phyloP scores from a whole-genome alignment of 495 filamentous ascomycete genomes.

The Elaphomyces granulatus region DNA sequence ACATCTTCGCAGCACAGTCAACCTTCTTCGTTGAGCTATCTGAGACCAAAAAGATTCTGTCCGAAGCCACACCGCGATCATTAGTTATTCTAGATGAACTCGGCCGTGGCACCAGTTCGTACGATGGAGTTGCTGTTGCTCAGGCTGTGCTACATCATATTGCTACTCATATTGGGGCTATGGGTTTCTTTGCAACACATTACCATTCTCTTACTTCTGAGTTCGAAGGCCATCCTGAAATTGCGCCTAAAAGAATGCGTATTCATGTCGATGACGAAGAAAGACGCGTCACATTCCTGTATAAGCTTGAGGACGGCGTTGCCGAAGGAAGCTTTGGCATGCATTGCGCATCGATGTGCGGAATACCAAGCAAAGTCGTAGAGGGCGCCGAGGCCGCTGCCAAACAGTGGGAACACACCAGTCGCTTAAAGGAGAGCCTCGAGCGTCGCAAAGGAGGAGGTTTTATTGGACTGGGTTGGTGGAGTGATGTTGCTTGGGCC shows the following conservation, averaged over 20 bases:
- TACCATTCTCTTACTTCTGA: conserved; percentile 90
- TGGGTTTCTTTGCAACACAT: conserved; percentile 97
- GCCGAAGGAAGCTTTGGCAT: conserved; percentile 98
- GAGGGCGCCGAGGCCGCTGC: conserved; percentile 82
- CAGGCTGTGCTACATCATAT: conserved; percentile 94
- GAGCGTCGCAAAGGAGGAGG: conserved; percentile 61
- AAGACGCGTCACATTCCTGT: conserved; percentile 79
- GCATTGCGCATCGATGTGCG: conserved; percentile 98
- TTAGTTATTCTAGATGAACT: conserved; percentile 97
- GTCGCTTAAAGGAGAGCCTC: conserved; percentile 70
- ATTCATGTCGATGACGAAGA: conserved; percentile 84
- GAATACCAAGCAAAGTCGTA: conserved; percentile 71
- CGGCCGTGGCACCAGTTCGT: conserved; percentile 82
- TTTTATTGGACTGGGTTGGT: conserved; percentile 71
- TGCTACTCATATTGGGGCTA: conserved; percentile 79
- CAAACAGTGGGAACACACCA: conserved; percentile 89
- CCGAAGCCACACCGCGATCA: conserved; percentile 85
- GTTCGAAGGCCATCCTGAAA: conserved; percentile 78
- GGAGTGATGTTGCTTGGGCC: conserved; percentile 83
- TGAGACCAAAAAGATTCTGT: conserved; percentile 96
- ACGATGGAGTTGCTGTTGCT: conserved; percentile 92
- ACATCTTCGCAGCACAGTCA: conserved; percentile 94
- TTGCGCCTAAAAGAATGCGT: conserved; percentile 73
- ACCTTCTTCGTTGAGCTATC: conserved; percentile 98
- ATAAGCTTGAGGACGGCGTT: conserved; percentile 87